Percentiles rank a stretch among this genome's conserved stretches.
These are phyloP conservation scores for Chrysophaeum taylorii DNA, from an alignment of 352 stramenopile species.

Conservation along the genomic window DNA sequence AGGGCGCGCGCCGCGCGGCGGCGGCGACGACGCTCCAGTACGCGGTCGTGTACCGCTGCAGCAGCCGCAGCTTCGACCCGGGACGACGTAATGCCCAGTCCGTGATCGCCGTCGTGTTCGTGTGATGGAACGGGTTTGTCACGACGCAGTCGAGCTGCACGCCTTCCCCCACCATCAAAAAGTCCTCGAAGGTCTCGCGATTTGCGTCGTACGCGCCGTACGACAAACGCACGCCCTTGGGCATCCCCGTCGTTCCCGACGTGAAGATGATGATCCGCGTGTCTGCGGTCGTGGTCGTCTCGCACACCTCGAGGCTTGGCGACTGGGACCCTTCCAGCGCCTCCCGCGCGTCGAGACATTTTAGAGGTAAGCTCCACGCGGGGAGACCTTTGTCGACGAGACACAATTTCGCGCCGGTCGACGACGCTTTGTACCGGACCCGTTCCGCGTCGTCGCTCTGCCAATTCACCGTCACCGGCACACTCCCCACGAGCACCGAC, in stretches of 20 bases:
- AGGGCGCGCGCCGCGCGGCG: neutral
- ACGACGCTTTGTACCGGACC: conserved; percentile 23
- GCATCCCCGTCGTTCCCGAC: conserved; percentile 28
- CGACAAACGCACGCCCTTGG: conserved; percentile 30
- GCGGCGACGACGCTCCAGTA: conserved; percentile 22
- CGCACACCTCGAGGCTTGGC: neutral
- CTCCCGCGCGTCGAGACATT: neutral
- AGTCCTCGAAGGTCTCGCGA: conserved; percentile 22
- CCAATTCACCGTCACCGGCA: conserved; percentile 33
- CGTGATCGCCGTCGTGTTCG: conserved; percentile 29
- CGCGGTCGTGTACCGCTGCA: conserved; percentile 26
- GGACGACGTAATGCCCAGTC: conserved; percentile 28
- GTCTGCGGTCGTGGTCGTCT: neutral
- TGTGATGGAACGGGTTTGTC: conserved; percentile 33
- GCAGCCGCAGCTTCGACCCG: conserved; percentile 16
- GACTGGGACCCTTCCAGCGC: neutral
- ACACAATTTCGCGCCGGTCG: conserved; percentile 18
- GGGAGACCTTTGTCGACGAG: conserved; percentile 2
- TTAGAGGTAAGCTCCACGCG: neutral
- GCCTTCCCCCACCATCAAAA: conserved; percentile 13
- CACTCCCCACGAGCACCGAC: conserved; percentile 22
- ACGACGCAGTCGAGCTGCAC: conserved; percentile 17
- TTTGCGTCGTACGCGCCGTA: conserved; percentile 27
- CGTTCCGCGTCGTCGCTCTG: conserved; percentile 21
- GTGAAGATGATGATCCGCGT: conserved; percentile 34